Evolutionary conservation across 768 basidiomycete species (phyloP), one percentile per base, ranked within the genome.

Genomic region (Xerocomus brunneocitrinus): DNA sequence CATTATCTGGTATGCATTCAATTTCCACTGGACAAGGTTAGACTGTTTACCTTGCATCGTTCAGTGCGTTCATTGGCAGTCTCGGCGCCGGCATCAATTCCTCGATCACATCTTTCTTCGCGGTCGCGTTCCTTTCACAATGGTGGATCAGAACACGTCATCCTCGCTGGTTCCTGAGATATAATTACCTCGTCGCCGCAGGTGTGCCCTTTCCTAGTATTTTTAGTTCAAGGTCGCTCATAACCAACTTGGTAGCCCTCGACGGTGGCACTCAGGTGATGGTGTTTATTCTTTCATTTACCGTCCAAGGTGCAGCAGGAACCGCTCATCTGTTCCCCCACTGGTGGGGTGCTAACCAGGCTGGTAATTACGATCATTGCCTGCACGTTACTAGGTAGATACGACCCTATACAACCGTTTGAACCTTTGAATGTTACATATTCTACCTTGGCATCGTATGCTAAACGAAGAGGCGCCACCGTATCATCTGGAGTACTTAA

Each of bases 291-390:
- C 64, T 77, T 10, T 77, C 80, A 0, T 74, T 73, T 52, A 69
- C 78, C 0, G 78, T 82, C 0, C 75, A 76, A 52, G 82, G 82
- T 9, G 80, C 75, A 8, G 71, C 75, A 5, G 80, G 80, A 12
- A 61, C 67, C 1, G 62, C 78, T 0, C 76, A 79, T 57, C 56
- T 77, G 25, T 82, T 81, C 68, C 78, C 80, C n/a, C 54, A 71
- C 50, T 81, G 81, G 81, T 81, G 79, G 81, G 79, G 79, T 19
- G 80, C 79, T 6, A 80, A 82, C 59, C 79, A 81, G 53, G 62
- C 61, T 35, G 79, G 78, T 61, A 70, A 74, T 59, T 72, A 67
- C 27, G 66, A 67, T 44, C 61, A 19, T 9, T 69, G 66, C 45
- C 24, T 57, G 41, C 42, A 41, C 38, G 35, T 47, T 53, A 54